Evolutionary conservation across 768 basidiomycete genomes (phyloP).

Genomic region (Mycena kentingensis): DNA sequence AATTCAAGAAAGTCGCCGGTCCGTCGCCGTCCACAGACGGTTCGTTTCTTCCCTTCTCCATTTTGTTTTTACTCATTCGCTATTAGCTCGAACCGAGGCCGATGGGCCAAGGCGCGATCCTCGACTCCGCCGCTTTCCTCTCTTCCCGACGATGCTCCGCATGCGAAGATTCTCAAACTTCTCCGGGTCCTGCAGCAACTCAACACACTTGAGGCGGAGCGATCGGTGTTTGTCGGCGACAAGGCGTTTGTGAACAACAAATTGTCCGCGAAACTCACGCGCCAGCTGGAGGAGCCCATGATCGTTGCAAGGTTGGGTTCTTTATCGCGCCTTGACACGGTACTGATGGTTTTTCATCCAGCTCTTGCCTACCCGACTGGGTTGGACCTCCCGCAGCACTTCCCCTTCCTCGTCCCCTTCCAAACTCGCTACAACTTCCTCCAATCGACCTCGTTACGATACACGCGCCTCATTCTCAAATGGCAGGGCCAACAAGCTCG

Average conservation of each 20-base stretch:
- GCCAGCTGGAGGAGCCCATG: slow-evolving; percentile 98
- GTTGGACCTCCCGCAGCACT: slow-evolving; percentile 93
- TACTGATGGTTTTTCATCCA: slow-evolving; percentile 32
- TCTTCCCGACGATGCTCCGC: slow-evolving; percentile 79
- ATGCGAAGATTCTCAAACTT: slow-evolving; percentile 88
- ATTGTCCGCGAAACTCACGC: slow-evolving; percentile 93
- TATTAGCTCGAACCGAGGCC: slow-evolving; percentile 40
- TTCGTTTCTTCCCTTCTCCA: slow-evolving; percentile 35
- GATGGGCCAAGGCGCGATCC: slow-evolving; percentile 58
- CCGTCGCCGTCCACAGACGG: slow-evolving; percentile 68
- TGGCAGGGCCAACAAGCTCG: slow-evolving; percentile 90
- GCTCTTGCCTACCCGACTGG: slow-evolving; percentile 97
- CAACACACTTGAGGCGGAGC: slow-evolving; percentile 72
- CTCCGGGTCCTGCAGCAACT: slow-evolving; percentile 85
- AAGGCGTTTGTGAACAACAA: slow-evolving; percentile 96
- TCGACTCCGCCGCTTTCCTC: slow-evolving; percentile 72
- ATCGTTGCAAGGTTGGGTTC: slow-evolving; percentile 87
- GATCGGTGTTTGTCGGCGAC: slow-evolving; percentile 49
- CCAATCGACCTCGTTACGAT: slow-evolving; percentile 97
- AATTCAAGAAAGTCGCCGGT: slow-evolving; percentile 90
- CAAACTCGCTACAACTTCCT: slow-evolving; percentile 96
- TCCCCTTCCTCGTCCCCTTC: slow-evolving; percentile 99
- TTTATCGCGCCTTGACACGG: background rate
- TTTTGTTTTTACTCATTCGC: background rate
- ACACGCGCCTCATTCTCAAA: slow-evolving; percentile 91